Conservation (phyloP, 2,329 filamentous ascomycete genomes). For the Aspergillus vadensis region DNA sequence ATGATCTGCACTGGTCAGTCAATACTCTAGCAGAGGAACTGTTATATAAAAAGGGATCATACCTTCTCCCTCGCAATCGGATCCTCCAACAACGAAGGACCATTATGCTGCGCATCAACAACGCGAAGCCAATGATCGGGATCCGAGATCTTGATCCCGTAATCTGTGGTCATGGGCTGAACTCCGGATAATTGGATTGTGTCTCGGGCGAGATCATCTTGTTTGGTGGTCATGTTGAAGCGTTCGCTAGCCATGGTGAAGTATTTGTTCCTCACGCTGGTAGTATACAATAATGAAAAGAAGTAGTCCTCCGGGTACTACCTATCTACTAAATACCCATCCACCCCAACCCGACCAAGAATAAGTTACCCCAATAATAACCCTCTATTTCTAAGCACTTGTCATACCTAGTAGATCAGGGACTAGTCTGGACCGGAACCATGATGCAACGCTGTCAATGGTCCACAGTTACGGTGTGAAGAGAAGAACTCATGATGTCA, state of each 20-base stretch:
- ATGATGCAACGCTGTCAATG: conserved; percentile 1
- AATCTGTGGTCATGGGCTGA: conserved; percentile 72
- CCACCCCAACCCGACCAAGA: neutral
- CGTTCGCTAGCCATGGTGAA: neutral
- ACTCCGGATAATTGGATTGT: conserved; percentile 55
- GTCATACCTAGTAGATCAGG: neutral
- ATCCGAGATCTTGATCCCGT: conserved; percentile 70
- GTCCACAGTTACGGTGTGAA: too few species aligned
- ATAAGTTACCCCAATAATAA: neutral
- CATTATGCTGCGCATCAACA: conserved; percentile 62
- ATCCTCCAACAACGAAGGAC: conserved; percentile 72
- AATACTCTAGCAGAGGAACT: neutral
- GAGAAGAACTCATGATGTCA: neutral
- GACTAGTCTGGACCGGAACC: neutral
- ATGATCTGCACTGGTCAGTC: conserved; percentile 40
- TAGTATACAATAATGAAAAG: neutral
- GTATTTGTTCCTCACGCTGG: too few species aligned
- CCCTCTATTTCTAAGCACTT: conserved; percentile 1
- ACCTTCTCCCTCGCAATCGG: conserved; percentile 73
- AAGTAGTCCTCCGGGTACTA: neutral
- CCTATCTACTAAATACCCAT: neutral
- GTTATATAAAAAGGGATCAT: conserved; percentile 1
- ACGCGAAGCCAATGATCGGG: conserved; percentile 78
- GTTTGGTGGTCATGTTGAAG: conserved; percentile 49
- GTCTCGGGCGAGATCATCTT: conserved; percentile 60